phyloP scores from a whole-genome alignment of 495 filamentous ascomycete species.

The Ascobolus immersus region DNA sequence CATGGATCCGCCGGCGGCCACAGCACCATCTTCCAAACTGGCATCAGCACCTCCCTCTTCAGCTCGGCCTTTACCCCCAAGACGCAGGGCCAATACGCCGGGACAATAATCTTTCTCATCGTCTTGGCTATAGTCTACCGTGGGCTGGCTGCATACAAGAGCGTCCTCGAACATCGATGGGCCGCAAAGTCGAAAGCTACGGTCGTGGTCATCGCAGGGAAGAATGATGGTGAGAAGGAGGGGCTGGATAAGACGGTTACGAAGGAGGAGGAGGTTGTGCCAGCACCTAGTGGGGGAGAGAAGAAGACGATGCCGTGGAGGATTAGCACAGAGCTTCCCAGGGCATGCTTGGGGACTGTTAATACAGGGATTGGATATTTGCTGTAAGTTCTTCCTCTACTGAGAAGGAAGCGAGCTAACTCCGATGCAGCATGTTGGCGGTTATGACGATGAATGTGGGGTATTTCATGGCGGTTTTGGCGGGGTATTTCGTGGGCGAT shows the following conservation, averaged over 20 bases:
- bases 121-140: slow-evolving; percentile 32
- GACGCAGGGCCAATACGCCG: slow-evolving; percentile 39
- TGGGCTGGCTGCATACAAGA: slow-evolving; percentile 39
- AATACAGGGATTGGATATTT: slow-evolving; percentile 61
- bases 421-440: slow-evolving; percentile 56
- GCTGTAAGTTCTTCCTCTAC: slow-evolving; percentile 38
- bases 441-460: slow-evolving; percentile 95
- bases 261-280: slow-evolving; percentile 44
- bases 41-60: slow-evolving; percentile 45
- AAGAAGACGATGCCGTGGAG: slow-evolving; percentile 38
- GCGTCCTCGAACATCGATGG: slow-evolving; percentile 28
- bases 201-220: slow-evolving; percentile 4
- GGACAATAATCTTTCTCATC: slow-evolving; percentile 22
- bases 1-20: too few species aligned
- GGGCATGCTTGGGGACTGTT: slow-evolving; percentile 40
- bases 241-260: slow-evolving; percentile 38
- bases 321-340: slow-evolving; percentile 47
- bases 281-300: slow-evolving; percentile 25
- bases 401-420: background rate
- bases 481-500: slow-evolving; percentile 62
- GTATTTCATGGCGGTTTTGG: slow-evolving; percentile 76
- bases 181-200: background rate
- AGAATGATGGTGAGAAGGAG: slow-evolving; percentile 22
- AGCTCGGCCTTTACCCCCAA: slow-evolving; percentile 46
- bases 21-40: slow-evolving; percentile 46